Evolutionary conservation across 164 flowering plant species (phyloP).

Genomic region (Annona cherimola): DNA sequence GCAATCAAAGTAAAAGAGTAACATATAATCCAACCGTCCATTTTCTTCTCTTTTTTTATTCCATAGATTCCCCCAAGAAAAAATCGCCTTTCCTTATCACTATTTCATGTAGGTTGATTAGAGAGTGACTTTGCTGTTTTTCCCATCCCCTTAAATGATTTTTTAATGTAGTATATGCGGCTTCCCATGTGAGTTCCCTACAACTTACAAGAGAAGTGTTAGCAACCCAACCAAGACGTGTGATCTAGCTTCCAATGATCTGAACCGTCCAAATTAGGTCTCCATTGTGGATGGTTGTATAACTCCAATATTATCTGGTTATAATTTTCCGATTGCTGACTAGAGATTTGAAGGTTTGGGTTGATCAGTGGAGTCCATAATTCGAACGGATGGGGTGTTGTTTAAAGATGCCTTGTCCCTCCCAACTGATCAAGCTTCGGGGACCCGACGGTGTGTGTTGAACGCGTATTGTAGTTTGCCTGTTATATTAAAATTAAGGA

Average conservation of each 20-base stretch:
- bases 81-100: not conserved
- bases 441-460: not conserved
- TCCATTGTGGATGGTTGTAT: not conserved
- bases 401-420: not conserved
- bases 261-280: not conserved
- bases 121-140: not conserved
- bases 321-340: not conserved
- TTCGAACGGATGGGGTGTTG: not conserved
- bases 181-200: not conserved
- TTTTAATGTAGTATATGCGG: not conserved
- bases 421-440: not conserved
- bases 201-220: not conserved
- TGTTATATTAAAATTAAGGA: not conserved
- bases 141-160: too few relatives aligned
- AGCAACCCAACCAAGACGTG: not conserved
- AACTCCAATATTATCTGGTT: not conserved
- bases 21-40: not conserved
- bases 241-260: not conserved
- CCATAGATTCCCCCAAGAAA: not conserved
- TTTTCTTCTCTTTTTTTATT: not conserved
- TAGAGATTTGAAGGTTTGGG: not conserved
- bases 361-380: not conserved
- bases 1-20: not conserved
- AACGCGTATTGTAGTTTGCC: not conserved
- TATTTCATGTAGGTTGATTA: not conserved